These are phyloP conservation scores for Pseudocercospora crystallina DNA, from an alignment of 2,329 filamentous ascomycete genomes.

Conservation along the genomic window DNA sequence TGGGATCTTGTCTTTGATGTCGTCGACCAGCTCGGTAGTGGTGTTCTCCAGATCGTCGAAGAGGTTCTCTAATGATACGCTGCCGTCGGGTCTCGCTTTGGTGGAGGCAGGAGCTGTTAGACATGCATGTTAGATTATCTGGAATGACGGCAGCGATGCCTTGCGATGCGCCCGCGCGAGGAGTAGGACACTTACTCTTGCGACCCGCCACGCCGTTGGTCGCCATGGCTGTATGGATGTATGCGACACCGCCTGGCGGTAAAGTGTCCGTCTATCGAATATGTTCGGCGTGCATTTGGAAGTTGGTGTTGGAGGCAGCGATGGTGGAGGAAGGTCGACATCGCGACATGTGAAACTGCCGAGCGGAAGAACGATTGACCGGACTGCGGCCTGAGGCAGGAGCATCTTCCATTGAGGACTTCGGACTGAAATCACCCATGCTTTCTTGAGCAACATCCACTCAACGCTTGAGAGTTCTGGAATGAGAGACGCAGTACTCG, in stretches of 20 bases:
- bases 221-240: conserved; percentile 24
- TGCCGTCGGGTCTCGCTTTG: conserved; percentile 21
- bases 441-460: no score
- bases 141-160: not conserved
- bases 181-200: conserved; percentile 28
- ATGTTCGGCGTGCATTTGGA: no score
- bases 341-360: no score
- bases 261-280: no score
- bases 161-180: not conserved
- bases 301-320: no score
- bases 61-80: conserved; percentile 28
- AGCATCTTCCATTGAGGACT: no score
- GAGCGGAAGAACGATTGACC: no score
- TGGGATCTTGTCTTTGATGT: conserved; percentile 31
- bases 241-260: not conserved
- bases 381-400: no score
- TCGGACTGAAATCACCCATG: no score
- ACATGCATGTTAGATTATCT: conserved; percentile 20
- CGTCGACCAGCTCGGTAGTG: conserved; percentile 24
- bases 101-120: conserved; percentile 24
- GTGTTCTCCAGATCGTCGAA: conserved; percentile 32
- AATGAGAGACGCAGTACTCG: no score
- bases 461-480: no score
- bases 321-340: no score
- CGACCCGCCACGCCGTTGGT: conserved; percentile 33